Base-by-base conservation (phyloP, 495 filamentous ascomycete species). In the Pyrenopolyporus hunteri region DNA sequence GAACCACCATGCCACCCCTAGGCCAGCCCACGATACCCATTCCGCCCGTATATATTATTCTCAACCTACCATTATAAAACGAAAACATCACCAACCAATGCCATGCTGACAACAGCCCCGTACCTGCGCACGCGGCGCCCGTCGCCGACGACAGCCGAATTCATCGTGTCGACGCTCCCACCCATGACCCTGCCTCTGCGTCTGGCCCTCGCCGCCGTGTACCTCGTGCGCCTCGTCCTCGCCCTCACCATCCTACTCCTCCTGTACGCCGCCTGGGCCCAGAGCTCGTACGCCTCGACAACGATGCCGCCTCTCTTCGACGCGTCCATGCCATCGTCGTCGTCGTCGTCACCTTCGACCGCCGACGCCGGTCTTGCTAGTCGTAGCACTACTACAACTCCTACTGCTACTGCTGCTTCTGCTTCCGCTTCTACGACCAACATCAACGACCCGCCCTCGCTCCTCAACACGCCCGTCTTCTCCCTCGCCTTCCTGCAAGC, bases 101-200 rank as follows among this genome's bases (percentile, higher is more conserved):
- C 51, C 23, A 85, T 85, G 82, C 73, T 84, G 58, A 79, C 77
- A 31, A 78, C 79, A 1, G 26, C 73, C 1, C 79, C 81, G 0
- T 77, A 78, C 55, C 86, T 95, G 33, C 83, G 79, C 57, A 83
- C 83, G 46, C 83, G 84, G 66, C 87, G 87, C 44, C 90, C 91
- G 40, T 93, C 91, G 29, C 88, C 91, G 33, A 92, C 91, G 17
- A 93, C 91, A n/a, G 85, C 86, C 63, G 88, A 89, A 66, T 95
- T 90, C 78, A 91, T 88, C 43, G 88, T 94, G 44, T 92, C 91
- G 54, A 93, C 90, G 66, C 82, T 82, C 53, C 82, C 78, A 9
- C 83, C 78, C 17, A 74, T 73, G 1, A 89, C 83, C 37, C 72
- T 86, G 51, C 76, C 82, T 4, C 78, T 84, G 35, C 85, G 83